Evolutionary conservation across 768 basidiomycete species (phyloP), one percentile per base, ranked within the genome.

Genomic region (Collybia sordida): DNA sequence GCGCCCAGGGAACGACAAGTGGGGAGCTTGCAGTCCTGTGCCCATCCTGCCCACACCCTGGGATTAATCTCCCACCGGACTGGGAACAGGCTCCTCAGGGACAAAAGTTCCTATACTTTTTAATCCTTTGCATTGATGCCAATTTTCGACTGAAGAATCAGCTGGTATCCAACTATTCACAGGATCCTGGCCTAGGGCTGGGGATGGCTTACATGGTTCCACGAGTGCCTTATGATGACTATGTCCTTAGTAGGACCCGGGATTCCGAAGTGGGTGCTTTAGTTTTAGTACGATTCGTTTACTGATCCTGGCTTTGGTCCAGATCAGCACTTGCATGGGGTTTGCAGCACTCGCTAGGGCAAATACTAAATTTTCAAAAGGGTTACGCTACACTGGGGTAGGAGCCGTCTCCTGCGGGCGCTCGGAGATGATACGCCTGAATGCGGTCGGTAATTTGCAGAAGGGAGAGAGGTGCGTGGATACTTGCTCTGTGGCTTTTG

Each of bases 311-410:
- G 37, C 4, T 31, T 14, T 44, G 15, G 7, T 37, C 24, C 34
- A 63, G 64, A 63, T 65, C 23, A 63, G 64, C 52, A 56, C 50
- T 17, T 68, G 66, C 41, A 54, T 60, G 11, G 64, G 57, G 4
- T 64, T 68, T 42, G 55, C 52, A 3, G 66, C 66, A 4, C 27
- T 68, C 6, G 53, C 49, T 1, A 46, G 61, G 15, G 63, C 58
- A 6, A 60, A 65, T 25, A 61, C 43, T 2, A 62, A 57, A 46
- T 51, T 50, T 14, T 55, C 60, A 1, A 55, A 46, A 18, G 64
- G 62, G 1, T 35, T 66, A 19, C 27, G 54, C 5, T 51, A 55
- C 15, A 63, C 61, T 0, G 67, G 69, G 2, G 53, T 68, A 4
- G 60, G 46, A 8, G 52, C 46, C 4, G 59, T 59, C 1, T 52